Evolutionary conservation across 441 rosid genomes (phyloP).

Genomic region (Croton setiger): DNA sequence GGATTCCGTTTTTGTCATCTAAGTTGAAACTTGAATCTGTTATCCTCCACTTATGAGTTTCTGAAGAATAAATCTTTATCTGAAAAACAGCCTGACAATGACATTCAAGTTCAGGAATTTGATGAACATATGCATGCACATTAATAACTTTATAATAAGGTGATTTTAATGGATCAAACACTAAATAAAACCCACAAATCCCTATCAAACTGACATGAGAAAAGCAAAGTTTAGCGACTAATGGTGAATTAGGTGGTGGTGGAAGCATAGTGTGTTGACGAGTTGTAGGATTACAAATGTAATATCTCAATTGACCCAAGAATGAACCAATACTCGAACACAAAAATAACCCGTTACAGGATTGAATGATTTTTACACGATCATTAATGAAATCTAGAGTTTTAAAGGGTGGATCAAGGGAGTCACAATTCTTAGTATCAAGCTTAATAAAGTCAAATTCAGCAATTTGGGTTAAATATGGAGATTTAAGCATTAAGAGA

Average conservation of each 20-base stretch:
- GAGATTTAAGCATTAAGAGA: slow-evolving; percentile 17
- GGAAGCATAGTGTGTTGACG: slow-evolving; percentile 26
- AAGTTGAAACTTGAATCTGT: slow-evolving; percentile 21
- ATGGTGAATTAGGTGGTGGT: background rate
- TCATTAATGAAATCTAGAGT: slow-evolving; percentile 24
- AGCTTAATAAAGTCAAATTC: slow-evolving; percentile 30
- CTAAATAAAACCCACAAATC: slow-evolving; percentile 27
- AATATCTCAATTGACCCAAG: slow-evolving; percentile 15
- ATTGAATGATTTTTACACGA: slow-evolving; percentile 32
- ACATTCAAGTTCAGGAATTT: background rate
- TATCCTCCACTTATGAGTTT: slow-evolving; percentile 34
- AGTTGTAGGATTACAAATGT: slow-evolving; percentile 49
- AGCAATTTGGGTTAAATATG: background rate
- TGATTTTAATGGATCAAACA: slow-evolving; percentile 47
- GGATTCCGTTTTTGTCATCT: slow-evolving; percentile 3
- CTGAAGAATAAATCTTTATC: slow-evolving; percentile 37
- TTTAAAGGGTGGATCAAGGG: slow-evolving; percentile 24
- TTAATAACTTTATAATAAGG: slow-evolving; percentile 41
- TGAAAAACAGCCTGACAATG: slow-evolving; percentile 5
- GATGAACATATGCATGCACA: slow-evolving; percentile 1
- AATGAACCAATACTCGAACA: slow-evolving; percentile 23
- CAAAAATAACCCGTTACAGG: slow-evolving; percentile 50
- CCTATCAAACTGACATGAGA: background rate
- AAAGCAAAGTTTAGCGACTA: too few species aligned
- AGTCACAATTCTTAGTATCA: slow-evolving; percentile 12